These are phyloP conservation scores for Aspergillus amoenus DNA, from an alignment of 2,329 filamentous ascomycete genomes.

Conservation along the genomic window DNA sequence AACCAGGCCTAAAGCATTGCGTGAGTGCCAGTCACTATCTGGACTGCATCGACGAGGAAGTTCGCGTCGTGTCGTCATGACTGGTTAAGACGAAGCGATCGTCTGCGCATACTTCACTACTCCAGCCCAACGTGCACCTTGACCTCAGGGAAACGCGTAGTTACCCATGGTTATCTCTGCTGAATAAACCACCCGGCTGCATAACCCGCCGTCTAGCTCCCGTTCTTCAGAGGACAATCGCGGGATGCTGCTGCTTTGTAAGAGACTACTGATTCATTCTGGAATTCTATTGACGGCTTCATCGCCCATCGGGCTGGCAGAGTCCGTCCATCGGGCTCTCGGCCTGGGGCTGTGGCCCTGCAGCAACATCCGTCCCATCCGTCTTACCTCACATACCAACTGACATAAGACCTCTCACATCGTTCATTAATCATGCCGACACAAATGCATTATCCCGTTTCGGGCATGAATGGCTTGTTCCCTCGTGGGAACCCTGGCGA, in stretches of 20 bases:
- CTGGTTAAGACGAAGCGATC: constrained; percentile 2
- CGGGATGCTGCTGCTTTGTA: too few relatives aligned
- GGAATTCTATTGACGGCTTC: not conserved
- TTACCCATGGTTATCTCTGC: not conserved
- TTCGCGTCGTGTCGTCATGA: constrained; percentile 19
- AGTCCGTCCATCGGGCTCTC: not conserved
- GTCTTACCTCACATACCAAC: not conserved
- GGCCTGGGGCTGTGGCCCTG: not conserved
- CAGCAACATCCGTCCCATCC: not conserved
- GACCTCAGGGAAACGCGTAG: not conserved
- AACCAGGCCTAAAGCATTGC: not conserved
- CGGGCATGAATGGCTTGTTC: not conserved
- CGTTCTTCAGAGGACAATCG: not conserved
- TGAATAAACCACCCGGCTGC: not conserved
- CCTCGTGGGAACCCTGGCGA: not conserved
- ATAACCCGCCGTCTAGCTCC: not conserved
- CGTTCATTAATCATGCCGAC: not conserved
- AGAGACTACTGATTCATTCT: not conserved
- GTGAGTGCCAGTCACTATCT: not conserved
- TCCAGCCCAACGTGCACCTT: constrained; percentile 1
- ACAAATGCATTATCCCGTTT: not conserved
- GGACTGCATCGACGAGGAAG: not conserved
- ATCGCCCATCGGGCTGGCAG: not conserved
- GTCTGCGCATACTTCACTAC: not conserved
- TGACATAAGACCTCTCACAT: not conserved